Conservation (phyloP, 2,329 filamentous ascomycete genomes). For the Epichloe sibirici region DNA sequence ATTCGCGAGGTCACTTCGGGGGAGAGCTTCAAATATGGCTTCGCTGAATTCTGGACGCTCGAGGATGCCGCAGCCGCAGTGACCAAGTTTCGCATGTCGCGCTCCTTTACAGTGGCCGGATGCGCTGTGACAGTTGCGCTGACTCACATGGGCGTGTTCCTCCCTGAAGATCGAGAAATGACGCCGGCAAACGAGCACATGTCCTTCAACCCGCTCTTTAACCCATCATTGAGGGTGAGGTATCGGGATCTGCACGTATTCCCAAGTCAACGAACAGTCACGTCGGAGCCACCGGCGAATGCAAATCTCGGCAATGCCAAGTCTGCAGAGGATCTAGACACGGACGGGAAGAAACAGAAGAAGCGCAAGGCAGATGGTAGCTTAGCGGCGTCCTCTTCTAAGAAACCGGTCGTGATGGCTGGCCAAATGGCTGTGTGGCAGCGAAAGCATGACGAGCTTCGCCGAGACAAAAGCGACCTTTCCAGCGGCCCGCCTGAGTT, state of each 20-base stretch:
- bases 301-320: constrained; percentile 16
- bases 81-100: constrained; percentile 56
- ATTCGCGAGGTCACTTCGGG: constrained; percentile 59
- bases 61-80: constrained; percentile 66
- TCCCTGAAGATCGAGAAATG: constrained; percentile 52
- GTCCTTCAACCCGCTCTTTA: constrained; percentile 59
- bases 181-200: constrained; percentile 45
- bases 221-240: constrained; percentile 53
- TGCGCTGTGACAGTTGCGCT: constrained; percentile 59
- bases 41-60: constrained; percentile 68
- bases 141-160: constrained; percentile 76
- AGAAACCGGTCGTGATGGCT: constrained; percentile 29
- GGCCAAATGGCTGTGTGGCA: constrained; percentile 34
- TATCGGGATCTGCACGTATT: constrained; percentile 71
- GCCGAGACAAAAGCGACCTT: constrained; percentile 9
- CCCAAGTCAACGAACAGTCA: constrained; percentile 50
- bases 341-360: constrained; percentile 31
- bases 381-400: constrained; percentile 16
- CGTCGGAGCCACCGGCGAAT: constrained; percentile 32
- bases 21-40: constrained; percentile 74
- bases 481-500: background rate
- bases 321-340: constrained; percentile 14
- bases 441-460: constrained; percentile 30
- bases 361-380: constrained; percentile 40
- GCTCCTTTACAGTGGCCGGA: constrained; percentile 67